Base-by-base conservation (phyloP, 75 land plant genomes). In the Sequoia sempervirens region DNA sequence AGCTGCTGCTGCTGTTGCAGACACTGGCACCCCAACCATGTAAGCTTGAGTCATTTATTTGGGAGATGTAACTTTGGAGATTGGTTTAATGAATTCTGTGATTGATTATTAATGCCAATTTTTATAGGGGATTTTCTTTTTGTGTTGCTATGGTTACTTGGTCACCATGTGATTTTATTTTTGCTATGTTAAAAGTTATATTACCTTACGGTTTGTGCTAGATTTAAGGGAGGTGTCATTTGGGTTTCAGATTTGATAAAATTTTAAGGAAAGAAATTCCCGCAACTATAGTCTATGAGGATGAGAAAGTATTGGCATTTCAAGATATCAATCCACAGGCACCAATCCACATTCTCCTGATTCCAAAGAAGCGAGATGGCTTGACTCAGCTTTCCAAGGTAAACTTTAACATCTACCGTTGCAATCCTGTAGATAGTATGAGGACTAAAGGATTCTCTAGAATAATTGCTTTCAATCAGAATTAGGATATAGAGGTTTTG, bases 251-350 rank as follows among this genome's bases (percentile, higher is more conserved):
- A 86, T 97, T 97, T 91, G 99, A 97, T 89, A 97, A 97, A 88
- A 97, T 97, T 50, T 85, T 97, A 76, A 75, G 87, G 34, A 96
- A 94, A 86, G 96, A 97, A 82, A 97, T 97, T 41, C 99, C 99
- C 80, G 89, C 98, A 23, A 85, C 86, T 72, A 89, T 97, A 30
- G 96, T 97, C 15, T 97, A 94, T 84, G 99, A 97, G 83, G 96
- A 94, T 88, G 99, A 96, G 5, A 91, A 87, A 79, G 99, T 93
- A 66, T 81, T 97, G 83, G 99, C 99, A 73, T 97, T 97, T 83
- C 87, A 91, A 18, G 99, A 97, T 82, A 89, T 97, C 79, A 91
- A 85, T 64, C 99, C 99, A 40, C 98, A 97, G 83, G 98, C 99
- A 75, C 99, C 99, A 80, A 94, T 94, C 84, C 99, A 97, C 83